These are phyloP conservation scores for Cercospora brassicicola DNA, from an alignment of 2,329 filamentous ascomycete species.

Conservation along the genomic window DNA sequence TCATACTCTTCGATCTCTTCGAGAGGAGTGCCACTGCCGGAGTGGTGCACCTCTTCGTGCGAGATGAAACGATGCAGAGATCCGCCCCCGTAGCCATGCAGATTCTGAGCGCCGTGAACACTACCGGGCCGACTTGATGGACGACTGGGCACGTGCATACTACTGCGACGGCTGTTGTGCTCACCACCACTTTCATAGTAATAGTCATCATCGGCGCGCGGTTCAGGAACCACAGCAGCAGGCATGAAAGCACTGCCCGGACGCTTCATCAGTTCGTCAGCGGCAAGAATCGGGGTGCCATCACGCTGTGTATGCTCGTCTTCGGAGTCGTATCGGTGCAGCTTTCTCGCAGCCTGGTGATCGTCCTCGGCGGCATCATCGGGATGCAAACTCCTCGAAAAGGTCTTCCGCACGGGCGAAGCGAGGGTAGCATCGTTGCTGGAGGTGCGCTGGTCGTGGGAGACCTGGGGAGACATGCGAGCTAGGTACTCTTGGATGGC, in stretches of 20 bases:
- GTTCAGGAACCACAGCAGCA: slow-evolving; percentile 72
- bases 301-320: slow-evolving; percentile 59
- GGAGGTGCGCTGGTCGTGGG: slow-evolving; percentile 38
- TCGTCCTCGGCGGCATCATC: slow-evolving; percentile 49
- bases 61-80: slow-evolving; percentile 57
- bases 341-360: slow-evolving; percentile 30
- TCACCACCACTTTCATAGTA: slow-evolving; percentile 52
- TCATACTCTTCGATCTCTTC: slow-evolving; percentile 94
- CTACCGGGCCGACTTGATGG: slow-evolving; percentile 64
- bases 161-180: slow-evolving; percentile 52
- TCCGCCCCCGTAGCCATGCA: slow-evolving; percentile 48
- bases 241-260: slow-evolving; percentile 67
- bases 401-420: slow-evolving; percentile 48
- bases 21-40: slow-evolving; percentile 63
- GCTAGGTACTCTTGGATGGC: slow-evolving; percentile 81
- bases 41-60: slow-evolving; percentile 50
- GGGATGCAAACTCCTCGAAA: slow-evolving; percentile 41
- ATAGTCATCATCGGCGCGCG: slow-evolving; percentile 56
- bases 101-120: slow-evolving; percentile 42
- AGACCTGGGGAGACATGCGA: slow-evolving; percentile 66
- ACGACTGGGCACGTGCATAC: slow-evolving; percentile 58
- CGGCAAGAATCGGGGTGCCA: slow-evolving; percentile 78
- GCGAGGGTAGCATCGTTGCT: slow-evolving; percentile 42
- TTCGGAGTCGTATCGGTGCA: slow-evolving; percentile 42
- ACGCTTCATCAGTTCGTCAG: slow-evolving; percentile 80